phyloP scores from a whole-genome alignment of 2,329 filamentous ascomycete genomes.

The Phialemonium atrogriseum region DNA sequence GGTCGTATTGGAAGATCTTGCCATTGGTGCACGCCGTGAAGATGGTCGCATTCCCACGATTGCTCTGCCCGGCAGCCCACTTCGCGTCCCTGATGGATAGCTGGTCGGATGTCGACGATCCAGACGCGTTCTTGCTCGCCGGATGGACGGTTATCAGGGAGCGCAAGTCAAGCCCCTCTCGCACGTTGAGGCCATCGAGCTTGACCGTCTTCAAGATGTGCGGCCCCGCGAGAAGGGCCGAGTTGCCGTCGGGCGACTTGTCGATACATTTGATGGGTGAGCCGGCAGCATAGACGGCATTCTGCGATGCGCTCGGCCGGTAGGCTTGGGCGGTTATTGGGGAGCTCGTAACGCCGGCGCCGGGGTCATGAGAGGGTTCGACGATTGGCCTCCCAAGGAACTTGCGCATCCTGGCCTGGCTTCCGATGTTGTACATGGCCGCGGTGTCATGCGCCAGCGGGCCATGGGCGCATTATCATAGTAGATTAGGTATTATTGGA shows the following conservation, averaged over 20 bases:
- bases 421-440: conserved; percentile 23
- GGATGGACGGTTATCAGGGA: conserved; percentile 43
- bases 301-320: conserved; percentile 47
- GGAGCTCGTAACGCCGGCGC: conserved; percentile 36
- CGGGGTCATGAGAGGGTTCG: conserved; percentile 35
- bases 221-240: conserved; percentile 48
- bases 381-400: conserved; percentile 46
- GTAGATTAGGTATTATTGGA: neutral
- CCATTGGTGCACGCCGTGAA: conserved; percentile 57
- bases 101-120: conserved; percentile 41
- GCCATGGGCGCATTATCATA: too few species aligned
- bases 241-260: conserved; percentile 45
- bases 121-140: conserved; percentile 30
- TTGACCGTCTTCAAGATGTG: conserved; percentile 54
- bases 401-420: conserved; percentile 50
- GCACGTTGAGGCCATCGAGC: conserved; percentile 44
- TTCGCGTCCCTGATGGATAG: conserved; percentile 57
- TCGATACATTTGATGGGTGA: conserved; percentile 51
- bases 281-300: conserved; percentile 42
- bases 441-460: conserved; percentile 3
- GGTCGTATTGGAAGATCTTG: conserved; percentile 57
- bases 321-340: conserved; percentile 30
- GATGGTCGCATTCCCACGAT: conserved; percentile 41
- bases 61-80: conserved; percentile 37
- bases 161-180: conserved; percentile 50